Base-by-base conservation (phyloP, 352 stramenopile genomes). In the Globisporangium cederbergense region DNA sequence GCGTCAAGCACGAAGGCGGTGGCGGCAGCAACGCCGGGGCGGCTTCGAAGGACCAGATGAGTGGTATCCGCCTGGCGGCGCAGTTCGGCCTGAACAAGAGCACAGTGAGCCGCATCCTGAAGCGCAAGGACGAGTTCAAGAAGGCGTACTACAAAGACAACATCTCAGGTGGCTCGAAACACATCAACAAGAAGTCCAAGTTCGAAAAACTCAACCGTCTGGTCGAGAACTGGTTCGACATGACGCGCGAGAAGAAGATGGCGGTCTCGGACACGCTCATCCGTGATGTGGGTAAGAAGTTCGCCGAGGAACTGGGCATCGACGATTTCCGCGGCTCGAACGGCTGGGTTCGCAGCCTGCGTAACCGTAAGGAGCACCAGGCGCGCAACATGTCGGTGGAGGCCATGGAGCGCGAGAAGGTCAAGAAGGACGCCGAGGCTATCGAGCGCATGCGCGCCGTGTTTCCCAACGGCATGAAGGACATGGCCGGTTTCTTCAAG, bases 181-280 rank as follows among this genome's bases (percentile, higher is more conserved):
- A 93, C 62, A 93, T 93, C 61, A 93, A 91, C 77, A 93, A 93
- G 61, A 93, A 91, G 67, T 93, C 84, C 65, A 91, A 91, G 73
- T 93, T 90, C 62, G 84, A 93, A 40, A 89, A 90, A 57, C 80
- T 93, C 57, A 93, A 93, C 47, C 69, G 79, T 1, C 74, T 93
- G 3, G 84, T 93, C 0, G 84, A 93, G 66, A 93, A 89, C 62
- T 93, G 84, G 84, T 93, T 90, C 68, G 84, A 93, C 64, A 76
- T 89, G 65, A 84, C 78, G n/a, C 78, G 80, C 46, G 81, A 88
- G 61, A 89, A 90, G 59, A 86, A 91, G 65, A 71, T 77, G 0
- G 72, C 73, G 2, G 82, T 93, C 6, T 81, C 84, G 3, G 84
- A 93, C 65, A 90, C 80, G 50, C 69, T 86, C 40, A 90, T 93